Evolutionary conservation across 768 basidiomycete species (phyloP).

Genomic region (Panaeolus papilionaceus): DNA sequence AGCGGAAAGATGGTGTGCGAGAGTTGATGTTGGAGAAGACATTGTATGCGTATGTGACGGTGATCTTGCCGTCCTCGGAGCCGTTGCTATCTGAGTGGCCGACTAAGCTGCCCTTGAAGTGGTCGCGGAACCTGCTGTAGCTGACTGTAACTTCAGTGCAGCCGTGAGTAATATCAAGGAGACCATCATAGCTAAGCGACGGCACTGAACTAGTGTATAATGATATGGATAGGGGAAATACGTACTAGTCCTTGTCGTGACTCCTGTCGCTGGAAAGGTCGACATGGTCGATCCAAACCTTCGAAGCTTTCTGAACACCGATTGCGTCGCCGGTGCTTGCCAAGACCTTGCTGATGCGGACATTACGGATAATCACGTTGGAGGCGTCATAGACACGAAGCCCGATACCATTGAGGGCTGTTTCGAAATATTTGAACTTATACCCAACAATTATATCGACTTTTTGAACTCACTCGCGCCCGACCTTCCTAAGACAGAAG

Average conservation of each 20-base stretch:
- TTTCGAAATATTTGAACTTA: background rate
- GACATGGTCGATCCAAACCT: slow-evolving; percentile 52
- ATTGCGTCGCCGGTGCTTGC: slow-evolving; percentile 51
- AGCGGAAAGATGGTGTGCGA: slow-evolving; percentile 52
- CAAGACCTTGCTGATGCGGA: slow-evolving; percentile 54
- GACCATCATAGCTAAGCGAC: slow-evolving; percentile 47
- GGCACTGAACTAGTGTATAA: background rate
- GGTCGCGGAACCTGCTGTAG: slow-evolving; percentile 46
- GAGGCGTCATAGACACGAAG: slow-evolving; percentile 47
- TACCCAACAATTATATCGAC: background rate
- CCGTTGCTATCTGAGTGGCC: slow-evolving; percentile 47
- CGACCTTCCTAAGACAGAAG: slow-evolving; percentile 44
- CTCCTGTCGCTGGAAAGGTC: slow-evolving; percentile 51
- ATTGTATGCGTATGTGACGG: slow-evolving; percentile 50
- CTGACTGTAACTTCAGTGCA: slow-evolving; percentile 48
- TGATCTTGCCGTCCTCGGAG: slow-evolving; percentile 40
- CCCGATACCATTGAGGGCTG: slow-evolving; percentile 51
- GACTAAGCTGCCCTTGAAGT: slow-evolving; percentile 55
- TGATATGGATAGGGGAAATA: background rate
- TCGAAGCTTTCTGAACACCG: slow-evolving; percentile 35
- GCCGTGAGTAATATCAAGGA: slow-evolving; percentile 52
- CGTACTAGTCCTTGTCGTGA: slow-evolving; percentile 49
- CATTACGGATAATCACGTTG: slow-evolving; percentile 56
- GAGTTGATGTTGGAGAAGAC: slow-evolving; percentile 49
- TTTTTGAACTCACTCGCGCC: slow-evolving; percentile 40